phyloP scores from a whole-genome alignment of 2,329 filamentous ascomycete genomes.

The Dothideomycetes sp. region DNA sequence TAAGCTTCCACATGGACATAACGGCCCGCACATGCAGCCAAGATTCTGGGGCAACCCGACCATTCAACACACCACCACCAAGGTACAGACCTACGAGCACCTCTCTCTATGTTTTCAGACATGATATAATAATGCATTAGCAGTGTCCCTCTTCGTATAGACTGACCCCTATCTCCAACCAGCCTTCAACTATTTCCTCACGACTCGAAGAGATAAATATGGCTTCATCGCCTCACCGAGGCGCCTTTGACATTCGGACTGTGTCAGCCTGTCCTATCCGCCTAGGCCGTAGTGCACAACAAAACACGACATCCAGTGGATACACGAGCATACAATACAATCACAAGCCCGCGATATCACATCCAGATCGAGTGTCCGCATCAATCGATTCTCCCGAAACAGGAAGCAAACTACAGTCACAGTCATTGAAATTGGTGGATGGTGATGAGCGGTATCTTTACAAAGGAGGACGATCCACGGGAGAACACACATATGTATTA shows the following conservation, averaged over 20 bases:
- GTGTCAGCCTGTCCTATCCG: constrained; percentile 7
- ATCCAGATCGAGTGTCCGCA: constrained; percentile 18
- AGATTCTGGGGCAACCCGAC: too few species aligned
- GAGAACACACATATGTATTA: constrained; percentile 65
- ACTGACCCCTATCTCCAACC: too few species aligned
- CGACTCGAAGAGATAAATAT: not conserved
- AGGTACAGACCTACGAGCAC: too few species aligned
- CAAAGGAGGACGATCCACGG: constrained; percentile 30
- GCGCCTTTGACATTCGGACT: constrained; percentile 7
- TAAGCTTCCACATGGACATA: too few species aligned
- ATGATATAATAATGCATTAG: too few species aligned
- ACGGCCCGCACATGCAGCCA: too few species aligned
- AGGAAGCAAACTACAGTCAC: constrained; percentile 4
- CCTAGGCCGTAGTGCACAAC: constrained; percentile 3
- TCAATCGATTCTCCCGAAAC: constrained; percentile 11
- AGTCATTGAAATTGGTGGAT: constrained; percentile 15
- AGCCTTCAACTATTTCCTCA: not conserved
- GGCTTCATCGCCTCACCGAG: not conserved
- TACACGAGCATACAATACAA: constrained; percentile 26
- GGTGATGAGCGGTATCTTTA: constrained; percentile 27
- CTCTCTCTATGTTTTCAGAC: too few species aligned
- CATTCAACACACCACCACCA: too few species aligned
- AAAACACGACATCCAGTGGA: not conserved
- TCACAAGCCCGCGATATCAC: constrained; percentile 29
- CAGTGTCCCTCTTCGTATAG: too few species aligned